A percentile compares a stretch with the other conserved stretches of the same genome.
Evolutionary conservation across 1,284 basidiomycete genomes (phyloP).

Genomic region (Fomitopsis betulina): DNA sequence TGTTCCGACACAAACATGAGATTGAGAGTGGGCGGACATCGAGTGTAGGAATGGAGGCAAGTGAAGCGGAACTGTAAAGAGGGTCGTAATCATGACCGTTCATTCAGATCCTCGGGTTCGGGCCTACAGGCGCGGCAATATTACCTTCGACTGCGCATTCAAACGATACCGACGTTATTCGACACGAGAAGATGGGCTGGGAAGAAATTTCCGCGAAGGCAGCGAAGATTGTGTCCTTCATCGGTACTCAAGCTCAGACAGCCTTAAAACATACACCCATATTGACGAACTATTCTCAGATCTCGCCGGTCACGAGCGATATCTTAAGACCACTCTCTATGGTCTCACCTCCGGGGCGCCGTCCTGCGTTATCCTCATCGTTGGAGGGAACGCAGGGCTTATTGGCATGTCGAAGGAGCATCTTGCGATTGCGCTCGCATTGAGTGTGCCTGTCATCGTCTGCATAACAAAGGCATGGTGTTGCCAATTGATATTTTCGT

Average conservation of each 20-base stretch:
- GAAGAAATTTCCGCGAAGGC: constrained; percentile 92
- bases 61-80: neutral
- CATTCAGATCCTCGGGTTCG: constrained; percentile 82
- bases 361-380: constrained; percentile 94
- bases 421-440: constrained; percentile 88
- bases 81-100: neutral
- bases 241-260: constrained; percentile 49
- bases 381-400: constrained; percentile 92
- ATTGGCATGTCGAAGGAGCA: constrained; percentile 99
- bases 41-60: constrained; percentile 93
- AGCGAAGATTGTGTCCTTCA: constrained; percentile 94
- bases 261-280: neutral
- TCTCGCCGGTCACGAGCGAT: constrained; percentile 87
- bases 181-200: constrained; percentile 89
- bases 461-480: constrained; percentile 85
- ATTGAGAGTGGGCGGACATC: constrained; percentile 94
- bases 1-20: constrained; percentile 98
- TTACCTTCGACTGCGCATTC: constrained; percentile 58
- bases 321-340: constrained; percentile 91
- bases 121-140: constrained; percentile 69
- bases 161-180: constrained; percentile 55
- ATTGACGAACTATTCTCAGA: constrained; percentile 40
- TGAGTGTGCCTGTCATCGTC: constrained; percentile 91
- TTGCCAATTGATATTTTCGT: neutral
- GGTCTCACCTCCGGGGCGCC: constrained; percentile 93